Evolutionary conservation across 306 rosid species (phyloP), one percentile per base, ranked within the genome.

Genomic region (Notholithocarpus densiflorus): DNA sequence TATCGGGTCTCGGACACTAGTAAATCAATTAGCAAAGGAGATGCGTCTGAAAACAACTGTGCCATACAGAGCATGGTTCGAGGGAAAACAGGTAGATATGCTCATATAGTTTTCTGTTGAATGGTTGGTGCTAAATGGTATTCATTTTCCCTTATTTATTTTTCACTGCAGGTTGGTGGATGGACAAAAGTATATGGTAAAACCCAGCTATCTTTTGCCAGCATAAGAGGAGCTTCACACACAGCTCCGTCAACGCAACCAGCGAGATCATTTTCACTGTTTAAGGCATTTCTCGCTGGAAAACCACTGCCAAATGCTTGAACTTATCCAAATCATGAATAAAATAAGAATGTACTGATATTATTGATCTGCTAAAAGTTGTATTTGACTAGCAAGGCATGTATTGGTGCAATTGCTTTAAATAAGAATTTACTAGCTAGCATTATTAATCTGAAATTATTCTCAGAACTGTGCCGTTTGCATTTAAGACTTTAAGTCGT

Each of bases 1-100:
- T n/a, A 34, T 11, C 5, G 93, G 90, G 19, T 85, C 85, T 4
- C 59, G 93, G 79, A 74, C 68, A 7, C 78, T 89, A 6, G 83
- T 89, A 51, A 68, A 81, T 83, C 60, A 55, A 32, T 65, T 87
- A 23, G 92, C 89, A 73, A 81, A 71, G 75, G 81, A 83, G 17
- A 12, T 82, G 4, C 66, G 82, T 10, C 64, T 85, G 10, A n/a
- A 56, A 12, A 79, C 83, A 57, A 78, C 82, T 12, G 57, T 79
- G 70, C 81, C 84, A 18, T 85, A 79, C 65, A 26, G 82, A 13
- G 77, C 81, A 3, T 82, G 88, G 86, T 75, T 85, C 32, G 84
- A 71, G 27, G 80, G 62, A 27, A 85, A 85, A n/a, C 85, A 85
- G 81, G 88, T 81, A 9, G 71, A 37, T 18, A 17, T 31, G n/a